A percentile compares a stretch with the other conserved stretches of the same genome.
Conservation (phyloP, 2,329 filamentous ascomycete species). For the Verruconis gallopava region DNA sequence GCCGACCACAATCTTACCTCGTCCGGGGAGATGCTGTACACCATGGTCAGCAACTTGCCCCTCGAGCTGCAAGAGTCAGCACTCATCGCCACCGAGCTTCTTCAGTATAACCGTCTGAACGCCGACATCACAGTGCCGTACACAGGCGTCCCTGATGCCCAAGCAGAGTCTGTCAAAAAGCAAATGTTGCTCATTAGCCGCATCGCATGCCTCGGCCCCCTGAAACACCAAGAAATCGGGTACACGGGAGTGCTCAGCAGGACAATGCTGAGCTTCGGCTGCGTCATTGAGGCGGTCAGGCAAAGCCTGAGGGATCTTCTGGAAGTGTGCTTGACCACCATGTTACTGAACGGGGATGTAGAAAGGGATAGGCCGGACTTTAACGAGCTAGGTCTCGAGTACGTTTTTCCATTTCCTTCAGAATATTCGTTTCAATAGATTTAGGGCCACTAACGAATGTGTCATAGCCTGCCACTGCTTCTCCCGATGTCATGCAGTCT, state of each 20-base stretch:
- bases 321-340: constrained; percentile 66
- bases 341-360: constrained; percentile 71
- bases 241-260: constrained; percentile 92
- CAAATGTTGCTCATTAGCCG: constrained; percentile 75
- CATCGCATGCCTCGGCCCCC: constrained; percentile 67
- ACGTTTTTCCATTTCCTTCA: constrained; percentile 24
- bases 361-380: constrained; percentile 48
- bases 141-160: constrained; percentile 33
- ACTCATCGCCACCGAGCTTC: constrained; percentile 73
- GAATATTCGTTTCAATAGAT: constrained; percentile 33
- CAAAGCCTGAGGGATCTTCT: constrained; percentile 68
- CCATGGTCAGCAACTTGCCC: constrained; percentile 36
- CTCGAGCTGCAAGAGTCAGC: constrained; percentile 59
- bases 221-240: constrained; percentile 72
- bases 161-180: constrained; percentile 56
- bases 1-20: constrained; percentile 64
- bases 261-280: constrained; percentile 75
- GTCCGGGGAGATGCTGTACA: constrained; percentile 71
- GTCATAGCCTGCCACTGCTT: constrained; percentile 45
- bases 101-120: constrained; percentile 67
- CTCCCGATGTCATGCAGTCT: constrained; percentile 61
- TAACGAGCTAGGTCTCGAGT: constrained; percentile 60
- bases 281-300: constrained; percentile 67
- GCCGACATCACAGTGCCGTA: constrained; percentile 39
- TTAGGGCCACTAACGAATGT: constrained; percentile 16